These are phyloP conservation scores for Chlorophyllum brunneum DNA, from an alignment of 768 basidiomycete species.

Conservation along the genomic window DNA sequence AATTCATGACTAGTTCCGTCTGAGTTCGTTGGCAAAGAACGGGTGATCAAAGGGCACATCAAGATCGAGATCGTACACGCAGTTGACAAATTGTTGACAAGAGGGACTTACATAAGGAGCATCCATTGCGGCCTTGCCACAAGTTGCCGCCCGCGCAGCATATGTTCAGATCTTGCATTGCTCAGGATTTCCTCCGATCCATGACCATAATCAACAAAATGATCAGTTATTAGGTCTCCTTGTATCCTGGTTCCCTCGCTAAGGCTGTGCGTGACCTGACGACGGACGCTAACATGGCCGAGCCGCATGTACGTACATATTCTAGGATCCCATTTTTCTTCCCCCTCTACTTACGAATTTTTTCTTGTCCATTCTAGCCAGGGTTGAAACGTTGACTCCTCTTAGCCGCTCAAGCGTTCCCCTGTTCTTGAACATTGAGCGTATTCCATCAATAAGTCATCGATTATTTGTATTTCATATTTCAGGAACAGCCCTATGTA, in stretches of 20 bases:
- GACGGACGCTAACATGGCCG: conserved; percentile 9
- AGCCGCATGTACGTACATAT: conserved; percentile 9
- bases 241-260: not conserved
- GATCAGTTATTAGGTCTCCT: conserved; percentile 1
- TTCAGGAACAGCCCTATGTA: conserved; percentile 7
- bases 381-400: not conserved
- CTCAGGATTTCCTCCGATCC: not conserved
- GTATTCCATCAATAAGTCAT: not conserved
- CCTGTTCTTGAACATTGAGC: not conserved
- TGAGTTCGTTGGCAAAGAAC: conserved; percentile 5
- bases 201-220: conserved; percentile 8
- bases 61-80: conserved; percentile 9
- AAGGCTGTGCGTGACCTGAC: conserved; percentile 14
- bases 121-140: not conserved
- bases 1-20: conserved; percentile 12
- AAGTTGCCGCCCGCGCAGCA: not conserved
- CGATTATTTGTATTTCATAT: conserved; percentile 3
- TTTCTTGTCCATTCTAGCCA: conserved; percentile 1
- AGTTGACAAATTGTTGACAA: not conserved
- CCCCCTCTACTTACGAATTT: not conserved
- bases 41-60: conserved; percentile 8
- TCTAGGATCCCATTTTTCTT: not conserved
- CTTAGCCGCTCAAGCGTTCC: not conserved
- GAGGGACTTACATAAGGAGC: not conserved
- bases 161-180: conserved; percentile 13